Conservation (phyloP, 1,284 basidiomycete genomes). For the Fomitopsis pinicola region DNA sequence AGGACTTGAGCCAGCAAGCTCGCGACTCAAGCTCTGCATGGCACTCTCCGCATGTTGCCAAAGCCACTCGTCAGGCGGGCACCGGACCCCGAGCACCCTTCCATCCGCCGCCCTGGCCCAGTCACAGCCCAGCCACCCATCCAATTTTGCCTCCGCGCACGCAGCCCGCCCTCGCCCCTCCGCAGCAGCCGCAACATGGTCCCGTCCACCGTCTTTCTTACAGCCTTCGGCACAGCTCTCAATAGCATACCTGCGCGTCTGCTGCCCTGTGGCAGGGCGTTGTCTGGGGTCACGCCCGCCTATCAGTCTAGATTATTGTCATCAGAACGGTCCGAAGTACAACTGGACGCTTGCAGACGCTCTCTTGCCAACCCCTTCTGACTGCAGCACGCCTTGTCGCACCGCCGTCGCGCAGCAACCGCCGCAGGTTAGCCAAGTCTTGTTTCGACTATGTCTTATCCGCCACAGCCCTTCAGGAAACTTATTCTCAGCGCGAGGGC, state of each 20-base stretch:
- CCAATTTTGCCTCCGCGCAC: background rate
- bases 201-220: too few relatives aligned
- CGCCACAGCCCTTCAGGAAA: background rate
- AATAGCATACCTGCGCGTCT: too few relatives aligned
- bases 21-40: slow-evolving; percentile 1
- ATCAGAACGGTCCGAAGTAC: slow-evolving; percentile 3
- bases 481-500: background rate
- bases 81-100: slow-evolving; percentile 4
- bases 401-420: background rate
- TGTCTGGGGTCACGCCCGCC: background rate
- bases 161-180: background rate
- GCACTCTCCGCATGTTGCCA: slow-evolving; percentile 10
- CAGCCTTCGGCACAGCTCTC: too few relatives aligned
- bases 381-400: background rate
- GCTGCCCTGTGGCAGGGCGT: background rate
- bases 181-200: background rate
- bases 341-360: background rate
- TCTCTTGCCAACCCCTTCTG: background rate
- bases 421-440: background rate
- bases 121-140: background rate
- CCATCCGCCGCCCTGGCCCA: background rate
- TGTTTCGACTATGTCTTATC: background rate
- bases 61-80: slow-evolving; percentile 2
- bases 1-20: slow-evolving; percentile 5
- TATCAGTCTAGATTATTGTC: slow-evolving; percentile 1